Percentiles rank a stretch among this genome's conserved stretches.
Evolutionary conservation across 192 early-diverging fungal genomes (phyloP).

Genomic region (Coemansia sp.): DNA sequence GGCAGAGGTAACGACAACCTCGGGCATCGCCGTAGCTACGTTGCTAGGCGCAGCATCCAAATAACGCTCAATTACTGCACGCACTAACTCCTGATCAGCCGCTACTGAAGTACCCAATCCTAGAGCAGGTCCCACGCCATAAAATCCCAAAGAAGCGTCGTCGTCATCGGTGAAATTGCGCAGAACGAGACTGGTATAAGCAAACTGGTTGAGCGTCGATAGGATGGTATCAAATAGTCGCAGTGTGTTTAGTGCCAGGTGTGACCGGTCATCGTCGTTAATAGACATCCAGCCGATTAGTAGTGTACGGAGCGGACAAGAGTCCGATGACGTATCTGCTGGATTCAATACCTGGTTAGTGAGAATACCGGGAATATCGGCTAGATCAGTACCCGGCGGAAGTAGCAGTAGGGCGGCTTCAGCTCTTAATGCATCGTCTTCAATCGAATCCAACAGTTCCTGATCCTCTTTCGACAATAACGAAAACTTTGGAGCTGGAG

Average conservation of each 20-base stretch:
- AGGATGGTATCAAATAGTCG: slow-evolving; percentile 67
- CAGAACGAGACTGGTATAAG: slow-evolving; percentile 60
- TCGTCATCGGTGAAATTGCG: slow-evolving; percentile 53
- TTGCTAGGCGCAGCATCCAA: slow-evolving; percentile 42
- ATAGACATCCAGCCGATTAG: slow-evolving; percentile 55
- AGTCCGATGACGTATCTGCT: not conserved
- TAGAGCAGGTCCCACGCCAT: slow-evolving; percentile 21
- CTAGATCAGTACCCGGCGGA: slow-evolving; percentile 19
- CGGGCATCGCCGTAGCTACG: slow-evolving; percentile 40
- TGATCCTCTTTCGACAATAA: slow-evolving; percentile 40
- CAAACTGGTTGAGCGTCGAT: slow-evolving; percentile 66
- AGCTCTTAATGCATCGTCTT: slow-evolving; percentile 49
- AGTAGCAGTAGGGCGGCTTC: slow-evolving; percentile 46
- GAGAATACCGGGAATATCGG: not conserved
- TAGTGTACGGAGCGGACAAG: slow-evolving; percentile 22
- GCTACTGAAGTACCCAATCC: slow-evolving; percentile 39
- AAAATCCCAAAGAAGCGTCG: too few relatives aligned
- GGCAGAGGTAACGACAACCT: slow-evolving; percentile 34
- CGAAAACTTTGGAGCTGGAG: not conserved
- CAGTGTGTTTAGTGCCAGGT: slow-evolving; percentile 61
- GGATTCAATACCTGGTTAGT: not conserved
- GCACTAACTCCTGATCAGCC: slow-evolving; percentile 50
- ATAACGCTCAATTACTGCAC: slow-evolving; percentile 53
- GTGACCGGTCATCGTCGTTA: slow-evolving; percentile 49
- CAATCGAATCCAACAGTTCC: slow-evolving; percentile 40